Evolutionary conservation across 129 eudicot genomes (phyloP).

Genomic region (Centrapalus pauciflorus): DNA sequence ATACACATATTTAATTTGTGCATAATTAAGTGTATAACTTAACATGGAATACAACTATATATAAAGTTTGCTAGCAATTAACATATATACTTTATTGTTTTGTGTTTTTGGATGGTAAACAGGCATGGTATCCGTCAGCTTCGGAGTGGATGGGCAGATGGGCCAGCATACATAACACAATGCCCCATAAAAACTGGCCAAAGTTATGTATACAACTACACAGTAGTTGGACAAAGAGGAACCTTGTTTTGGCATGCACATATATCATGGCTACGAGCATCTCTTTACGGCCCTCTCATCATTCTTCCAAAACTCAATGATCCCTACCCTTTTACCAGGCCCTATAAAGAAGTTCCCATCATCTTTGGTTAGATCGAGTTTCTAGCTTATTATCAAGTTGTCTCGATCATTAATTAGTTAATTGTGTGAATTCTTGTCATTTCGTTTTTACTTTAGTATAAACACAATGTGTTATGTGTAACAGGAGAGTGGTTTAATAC

Average conservation of each 20-base stretch:
- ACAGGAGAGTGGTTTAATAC: constrained; percentile 59
- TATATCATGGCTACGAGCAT: constrained; percentile 55
- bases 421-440: too few species aligned
- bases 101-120: not conserved
- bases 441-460: too few species aligned
- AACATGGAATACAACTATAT: too few species aligned
- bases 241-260: constrained; percentile 29
- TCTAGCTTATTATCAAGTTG: too few species aligned
- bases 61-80: too few species aligned
- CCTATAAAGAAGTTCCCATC: constrained; percentile 59
- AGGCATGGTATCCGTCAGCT: constrained; percentile 59
- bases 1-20: not conserved
- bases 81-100: too few species aligned
- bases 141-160: constrained; percentile 35
- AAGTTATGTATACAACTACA: constrained; percentile 56
- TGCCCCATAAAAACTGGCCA: constrained; percentile 62
- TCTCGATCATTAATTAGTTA: too few species aligned
- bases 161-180: constrained; percentile 54
- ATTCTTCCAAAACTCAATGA: constrained; percentile 44
- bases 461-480: not conserved
- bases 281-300: constrained; percentile 50
- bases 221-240: constrained; percentile 44
- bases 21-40: not conserved
- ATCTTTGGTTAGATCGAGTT: constrained; percentile 30
- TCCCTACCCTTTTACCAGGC: constrained; percentile 55